A percentile compares a stretch with the other conserved stretches of the same genome.
Conservation (phyloP, 495 filamentous ascomycete species). For the Hypoxylon rickii region DNA sequence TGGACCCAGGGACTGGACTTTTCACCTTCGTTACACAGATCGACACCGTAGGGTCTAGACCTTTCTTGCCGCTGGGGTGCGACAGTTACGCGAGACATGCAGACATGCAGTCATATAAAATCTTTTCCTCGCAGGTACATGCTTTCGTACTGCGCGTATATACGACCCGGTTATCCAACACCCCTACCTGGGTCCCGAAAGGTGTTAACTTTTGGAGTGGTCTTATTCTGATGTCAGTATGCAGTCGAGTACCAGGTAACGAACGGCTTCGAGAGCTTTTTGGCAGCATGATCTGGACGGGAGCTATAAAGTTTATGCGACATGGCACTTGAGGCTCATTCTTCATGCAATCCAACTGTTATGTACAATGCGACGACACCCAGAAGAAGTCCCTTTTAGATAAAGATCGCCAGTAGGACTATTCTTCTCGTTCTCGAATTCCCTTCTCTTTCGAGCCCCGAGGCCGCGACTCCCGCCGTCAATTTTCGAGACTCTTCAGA, state of each 20-base stretch:
- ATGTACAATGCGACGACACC: constrained; percentile 19
- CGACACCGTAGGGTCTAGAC: constrained; percentile 15
- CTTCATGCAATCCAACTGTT: constrained; percentile 3
- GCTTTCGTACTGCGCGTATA: no score
- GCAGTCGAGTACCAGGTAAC: constrained; percentile 10
- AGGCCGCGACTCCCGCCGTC: background rate
- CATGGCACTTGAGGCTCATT: constrained; percentile 1
- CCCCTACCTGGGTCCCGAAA: no score
- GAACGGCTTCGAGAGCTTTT: background rate
- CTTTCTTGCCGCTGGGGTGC: constrained; percentile 2
- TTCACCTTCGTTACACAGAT: constrained; percentile 14
- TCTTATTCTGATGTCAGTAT: constrained; percentile 33
- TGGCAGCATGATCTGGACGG: no score
- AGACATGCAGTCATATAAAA: background rate
- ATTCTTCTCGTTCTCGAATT: background rate
- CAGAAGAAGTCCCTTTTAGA: background rate
- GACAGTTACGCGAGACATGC: no score
- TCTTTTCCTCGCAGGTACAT: background rate
- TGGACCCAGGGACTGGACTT: no score
- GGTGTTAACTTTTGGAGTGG: background rate
- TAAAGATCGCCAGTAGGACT: background rate
- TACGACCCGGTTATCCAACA: no score
- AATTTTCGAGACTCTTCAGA: constrained; percentile 29
- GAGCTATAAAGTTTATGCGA: no score
- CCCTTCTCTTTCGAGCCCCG: background rate